A percentile compares a stretch with the other conserved stretches of the same genome.
phyloP scores from a whole-genome alignment of 1,284 basidiomycete genomes.

The Cryptococcus neoformans region DNA sequence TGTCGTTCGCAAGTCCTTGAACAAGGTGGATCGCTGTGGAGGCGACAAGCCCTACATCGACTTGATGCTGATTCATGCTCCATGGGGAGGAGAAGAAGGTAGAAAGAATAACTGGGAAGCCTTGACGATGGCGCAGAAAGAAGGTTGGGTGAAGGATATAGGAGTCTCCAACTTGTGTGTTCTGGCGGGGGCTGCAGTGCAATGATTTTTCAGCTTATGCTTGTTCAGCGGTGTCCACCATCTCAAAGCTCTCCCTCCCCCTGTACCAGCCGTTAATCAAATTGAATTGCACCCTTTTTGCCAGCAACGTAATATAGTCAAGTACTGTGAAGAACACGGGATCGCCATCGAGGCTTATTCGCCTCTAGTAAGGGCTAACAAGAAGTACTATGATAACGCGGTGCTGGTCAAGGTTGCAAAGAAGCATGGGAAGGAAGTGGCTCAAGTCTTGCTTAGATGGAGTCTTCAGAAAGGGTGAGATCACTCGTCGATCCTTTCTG shows the following conservation, averaged over 20 bases:
- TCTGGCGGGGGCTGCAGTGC: not conserved
- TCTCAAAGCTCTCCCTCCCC: conserved; percentile 66
- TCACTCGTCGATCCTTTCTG: not conserved
- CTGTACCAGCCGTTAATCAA: conserved; percentile 78
- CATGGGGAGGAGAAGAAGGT: conserved; percentile 28
- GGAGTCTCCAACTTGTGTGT: conserved; percentile 75
- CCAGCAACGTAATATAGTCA: conserved; percentile 73
- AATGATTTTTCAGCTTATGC: not conserved
- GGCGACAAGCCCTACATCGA: conserved; percentile 58
- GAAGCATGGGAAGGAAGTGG: conserved; percentile 62
- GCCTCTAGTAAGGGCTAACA: conserved; percentile 62
- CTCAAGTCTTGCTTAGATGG: conserved; percentile 80
- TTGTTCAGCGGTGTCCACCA: conserved; percentile 64
- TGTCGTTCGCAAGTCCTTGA: conserved; percentile 16
- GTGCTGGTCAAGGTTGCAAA: conserved; percentile 56
- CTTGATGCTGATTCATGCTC: conserved; percentile 67
- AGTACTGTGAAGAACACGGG: conserved; percentile 64
- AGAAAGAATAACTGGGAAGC: conserved; percentile 38
- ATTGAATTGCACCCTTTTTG: conserved; percentile 84
- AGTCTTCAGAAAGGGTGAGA: conserved; percentile 72
- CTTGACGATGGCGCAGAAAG: conserved; percentile 49
- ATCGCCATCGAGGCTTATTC: conserved; percentile 77
- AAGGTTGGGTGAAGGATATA: conserved; percentile 65
- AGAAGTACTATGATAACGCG: conserved; percentile 54
- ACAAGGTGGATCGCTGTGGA: conserved; percentile 12